Evolutionary conservation across 305 asterid genomes (phyloP), one percentile per base, ranked within the genome.

Genomic region (Caryopteris hybrid): DNA sequence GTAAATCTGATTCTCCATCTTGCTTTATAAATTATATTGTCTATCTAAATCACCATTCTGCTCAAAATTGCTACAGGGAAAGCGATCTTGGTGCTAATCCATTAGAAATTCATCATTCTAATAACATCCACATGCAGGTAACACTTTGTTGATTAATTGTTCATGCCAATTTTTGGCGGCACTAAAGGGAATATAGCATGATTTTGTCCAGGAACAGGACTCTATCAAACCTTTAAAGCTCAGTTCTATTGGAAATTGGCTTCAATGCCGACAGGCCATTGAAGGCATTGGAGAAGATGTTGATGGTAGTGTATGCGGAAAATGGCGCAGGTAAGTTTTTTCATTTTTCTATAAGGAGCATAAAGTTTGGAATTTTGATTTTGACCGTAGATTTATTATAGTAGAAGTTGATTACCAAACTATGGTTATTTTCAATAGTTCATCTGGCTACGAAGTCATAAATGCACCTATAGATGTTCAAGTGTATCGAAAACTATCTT

Each of bases 251-350:
- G 96, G 97, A 52, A 87, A 91, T 77, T 93, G 99, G 99, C 72
- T 93, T 70, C 97, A 93, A 68, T 93, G 97, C 63, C 89, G 76
- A 63, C 90, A 74, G 84, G 74, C 76, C 60, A 72, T 87, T 14
- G 81, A 74, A 48, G 87, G 95, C 45, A 27, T 67, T 52, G 87
- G 86, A 53, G 83, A 84, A 61, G 85, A 71, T 65, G 74, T 38
- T 72, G 96, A 93, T 69, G 96, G 85, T 74, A 79, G 85, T 42
- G 69, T 85, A 6, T 93, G 99, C 52, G 95, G 84, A 61, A 93
- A 93, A 76, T 93, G 96, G 96, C 95, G 96, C 78, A 91, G 99
- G 99, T 91, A 78, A 60, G 17, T 39, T 20, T 25, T 25, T 25
- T 55, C 47, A 62, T 25, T 7, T 39, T 45, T 76, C 60, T 58